Evolutionary conservation across 192 early-diverging fungal genomes (phyloP).

Genomic region (Rhizoclosmatium globosum): DNA sequence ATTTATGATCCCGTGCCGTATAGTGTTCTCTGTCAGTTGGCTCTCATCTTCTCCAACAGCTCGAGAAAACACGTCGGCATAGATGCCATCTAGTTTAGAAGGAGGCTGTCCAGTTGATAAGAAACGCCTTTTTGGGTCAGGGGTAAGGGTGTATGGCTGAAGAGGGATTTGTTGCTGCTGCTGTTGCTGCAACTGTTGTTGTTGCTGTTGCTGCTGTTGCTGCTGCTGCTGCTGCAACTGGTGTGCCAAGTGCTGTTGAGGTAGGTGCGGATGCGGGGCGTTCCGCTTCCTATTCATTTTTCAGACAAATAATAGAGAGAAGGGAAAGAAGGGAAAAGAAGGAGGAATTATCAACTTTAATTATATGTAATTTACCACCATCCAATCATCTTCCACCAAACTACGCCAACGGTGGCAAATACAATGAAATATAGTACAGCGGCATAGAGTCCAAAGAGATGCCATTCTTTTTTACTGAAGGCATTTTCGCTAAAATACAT

Average conservation of each 20-base stretch:
- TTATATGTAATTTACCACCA: constrained; percentile 50
- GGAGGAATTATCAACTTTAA: not conserved
- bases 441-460: constrained; percentile 62
- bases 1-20: not conserved
- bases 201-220: not conserved
- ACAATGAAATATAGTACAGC: constrained; percentile 60
- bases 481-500: constrained; percentile 62
- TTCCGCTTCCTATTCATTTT: not conserved
- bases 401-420: constrained; percentile 68
- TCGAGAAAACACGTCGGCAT: constrained; percentile 30
- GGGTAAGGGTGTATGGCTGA: not conserved
- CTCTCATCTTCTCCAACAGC: constrained; percentile 19
- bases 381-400: constrained; percentile 77
- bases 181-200: constrained; percentile 17
- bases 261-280: not conserved
- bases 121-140: constrained; percentile 14
- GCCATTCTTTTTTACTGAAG: constrained; percentile 67
- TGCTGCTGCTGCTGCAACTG: constrained; percentile 8
- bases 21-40: not conserved
- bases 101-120: not conserved
- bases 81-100: constrained; percentile 3
- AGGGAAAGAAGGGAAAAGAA: not conserved
- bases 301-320: not conserved
- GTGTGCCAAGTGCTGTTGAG: not conserved
- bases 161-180: not conserved